These are phyloP conservation scores for Apiospora marii DNA, from an alignment of 2,329 filamentous ascomycete species.

Conservation along the genomic window DNA sequence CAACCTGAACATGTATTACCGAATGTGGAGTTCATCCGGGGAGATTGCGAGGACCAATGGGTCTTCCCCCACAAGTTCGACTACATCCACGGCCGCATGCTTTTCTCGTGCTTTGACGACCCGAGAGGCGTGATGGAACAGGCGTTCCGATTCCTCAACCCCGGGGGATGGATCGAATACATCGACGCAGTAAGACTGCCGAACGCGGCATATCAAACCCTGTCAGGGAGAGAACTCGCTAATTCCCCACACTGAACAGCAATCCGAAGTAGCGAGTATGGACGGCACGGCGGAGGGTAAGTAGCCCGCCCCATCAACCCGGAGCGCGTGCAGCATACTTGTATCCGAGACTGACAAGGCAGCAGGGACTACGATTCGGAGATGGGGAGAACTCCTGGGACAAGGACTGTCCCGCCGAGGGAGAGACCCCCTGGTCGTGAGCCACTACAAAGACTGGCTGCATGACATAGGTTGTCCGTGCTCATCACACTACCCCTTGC, in stretches of 20 bases:
- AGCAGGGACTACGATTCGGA: not conserved
- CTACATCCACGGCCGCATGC: conserved; percentile 36
- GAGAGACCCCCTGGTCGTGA: not conserved
- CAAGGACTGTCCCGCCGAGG: conserved; percentile 16
- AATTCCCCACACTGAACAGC: not conserved
- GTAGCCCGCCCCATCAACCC: not conserved
- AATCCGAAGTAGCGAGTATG: not conserved
- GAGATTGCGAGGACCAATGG: conserved; percentile 37
- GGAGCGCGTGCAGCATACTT: not conserved
- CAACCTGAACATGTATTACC: conserved; percentile 35
- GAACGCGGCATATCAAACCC: no score
- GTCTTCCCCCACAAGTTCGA: conserved; percentile 33
- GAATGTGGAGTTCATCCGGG: conserved; percentile 35
- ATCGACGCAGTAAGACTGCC: conserved; percentile 16
- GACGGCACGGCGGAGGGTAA: not conserved
- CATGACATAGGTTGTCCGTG: conserved; percentile 17
- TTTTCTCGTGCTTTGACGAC: conserved; percentile 29
- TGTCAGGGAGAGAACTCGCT: not conserved
- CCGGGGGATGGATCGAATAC: conserved; percentile 35
- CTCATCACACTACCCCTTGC: no score
- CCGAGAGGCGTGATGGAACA: conserved; percentile 28
- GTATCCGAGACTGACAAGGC: not conserved
- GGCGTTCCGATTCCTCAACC: conserved; percentile 31
- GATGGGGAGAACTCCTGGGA: not conserved
- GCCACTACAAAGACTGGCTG: conserved; percentile 21